phyloP scores from a whole-genome alignment of 148 eudicot species.

The Camellia sinensis region DNA sequence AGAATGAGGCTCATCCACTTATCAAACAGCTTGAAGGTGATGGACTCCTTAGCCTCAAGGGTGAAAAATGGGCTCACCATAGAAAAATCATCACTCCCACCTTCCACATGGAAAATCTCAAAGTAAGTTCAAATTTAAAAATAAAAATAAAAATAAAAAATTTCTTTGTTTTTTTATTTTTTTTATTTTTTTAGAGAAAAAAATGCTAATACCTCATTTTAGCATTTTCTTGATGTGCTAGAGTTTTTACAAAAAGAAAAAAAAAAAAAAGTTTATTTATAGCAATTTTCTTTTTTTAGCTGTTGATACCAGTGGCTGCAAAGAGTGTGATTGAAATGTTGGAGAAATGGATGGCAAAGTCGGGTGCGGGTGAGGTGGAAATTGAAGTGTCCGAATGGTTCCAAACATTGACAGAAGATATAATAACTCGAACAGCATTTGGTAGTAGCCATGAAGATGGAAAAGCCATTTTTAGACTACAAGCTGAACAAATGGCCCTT shows the following conservation, averaged over 20 bases:
- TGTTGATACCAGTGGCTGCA: slow-evolving; percentile 67
- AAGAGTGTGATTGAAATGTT: slow-evolving; percentile 59
- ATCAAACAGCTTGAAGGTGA: slow-evolving; percentile 83
- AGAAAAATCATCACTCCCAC: slow-evolving; percentile 88
- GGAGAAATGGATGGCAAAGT: slow-evolving; percentile 48
- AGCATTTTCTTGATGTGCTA: too few species aligned
- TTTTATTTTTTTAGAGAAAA: too few species aligned
- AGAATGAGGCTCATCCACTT: slow-evolving; percentile 75
- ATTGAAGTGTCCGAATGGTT: slow-evolving; percentile 84
- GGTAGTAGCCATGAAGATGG: slow-evolving; percentile 89
- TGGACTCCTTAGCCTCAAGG: slow-evolving; percentile 87
- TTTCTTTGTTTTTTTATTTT: too few species aligned
- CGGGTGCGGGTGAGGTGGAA: slow-evolving; percentile 49
- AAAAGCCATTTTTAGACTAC: slow-evolving; percentile 64
- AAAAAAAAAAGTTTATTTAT: neutral
- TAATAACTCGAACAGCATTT: slow-evolving; percentile 65
- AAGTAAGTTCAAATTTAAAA: slow-evolving; percentile 44
- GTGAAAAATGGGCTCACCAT: slow-evolving; percentile 97
- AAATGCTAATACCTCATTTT: too few species aligned
- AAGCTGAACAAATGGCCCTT: slow-evolving; percentile 68
- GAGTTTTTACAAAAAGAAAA: too few species aligned
- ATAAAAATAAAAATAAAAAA: neutral
- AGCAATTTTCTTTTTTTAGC: slow-evolving; percentile 25
- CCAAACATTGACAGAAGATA: slow-evolving; percentile 70
- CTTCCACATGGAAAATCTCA: slow-evolving; percentile 91